Evolutionary conservation across 495 filamentous ascomycete species (phyloP), one percentile per base, ranked within the genome.

Genomic region (Glonium stellatum): DNA sequence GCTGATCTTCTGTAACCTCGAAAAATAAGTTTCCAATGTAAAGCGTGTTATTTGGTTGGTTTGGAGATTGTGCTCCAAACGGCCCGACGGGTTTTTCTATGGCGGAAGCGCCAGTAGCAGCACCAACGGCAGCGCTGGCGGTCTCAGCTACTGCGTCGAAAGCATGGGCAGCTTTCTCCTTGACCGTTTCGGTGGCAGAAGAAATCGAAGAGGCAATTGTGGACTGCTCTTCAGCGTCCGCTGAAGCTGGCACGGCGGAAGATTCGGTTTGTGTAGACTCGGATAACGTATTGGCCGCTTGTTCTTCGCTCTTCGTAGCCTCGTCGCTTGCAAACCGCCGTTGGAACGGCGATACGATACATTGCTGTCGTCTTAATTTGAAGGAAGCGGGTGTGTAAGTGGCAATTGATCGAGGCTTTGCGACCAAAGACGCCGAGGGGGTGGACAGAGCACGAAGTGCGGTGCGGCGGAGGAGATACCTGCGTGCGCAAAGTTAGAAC

Each of bases 21-120:
- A 87, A 98, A 67, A 87, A 85, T 21, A 98, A 71, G 75, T 98
- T 98, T 37, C 88, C 88, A 63, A 97, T 67, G 67, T 90, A 97
- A 50, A 95, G 58, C 8, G 75, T 80, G 53, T 62, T 66, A 23
- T 55, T 62, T 15, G 67, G 60, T 9, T 35, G 4, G 10, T n/a
- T 35, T 25, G 13, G 0, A 22, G 54, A n/a, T 21, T 31, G n/a
- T n/a, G n/a, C n/a, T n/a, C n/a, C n/a, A n/a, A n/a, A n/a, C n/a
- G n/a, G n/a, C n/a, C n/a, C n/a, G n/a, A n/a, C n/a, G n/a, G n/a
- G n/a, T n/a, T n/a, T n/a, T 48, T 1, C 2, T 19, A 35, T 31
- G 54, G 13, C 62, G 19, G 22, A 13, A 22, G 22, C 10, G 13
- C 21, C n/a, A 55, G 18, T 21, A 21, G 35, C 52, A 41, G 36